phyloP scores from a whole-genome alignment of 129 eudicot genomes.

The Lactuca sativa region DNA sequence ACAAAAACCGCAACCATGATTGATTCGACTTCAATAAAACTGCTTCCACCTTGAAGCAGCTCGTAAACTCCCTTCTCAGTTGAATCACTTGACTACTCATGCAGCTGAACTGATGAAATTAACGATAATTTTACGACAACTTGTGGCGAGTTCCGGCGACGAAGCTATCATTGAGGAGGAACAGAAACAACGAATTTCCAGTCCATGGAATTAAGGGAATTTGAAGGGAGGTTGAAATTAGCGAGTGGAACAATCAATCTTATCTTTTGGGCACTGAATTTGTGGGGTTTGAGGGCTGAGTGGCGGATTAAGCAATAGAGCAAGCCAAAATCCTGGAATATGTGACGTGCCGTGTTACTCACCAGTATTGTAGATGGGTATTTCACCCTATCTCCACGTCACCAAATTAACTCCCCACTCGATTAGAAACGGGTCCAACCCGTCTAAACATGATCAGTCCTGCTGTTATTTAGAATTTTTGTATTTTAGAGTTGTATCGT shows the following conservation, averaged over 20 bases:
- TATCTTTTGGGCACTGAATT: slow-evolving; percentile 18
- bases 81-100: slow-evolving; percentile 49
- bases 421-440: no score
- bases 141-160: not conserved
- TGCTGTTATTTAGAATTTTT: no score
- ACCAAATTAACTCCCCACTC: not conserved
- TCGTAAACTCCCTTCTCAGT: slow-evolving; percentile 7
- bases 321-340: not conserved
- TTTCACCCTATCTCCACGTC: slow-evolving; percentile 14
- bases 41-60: slow-evolving; percentile 38
- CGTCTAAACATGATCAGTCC: no score
- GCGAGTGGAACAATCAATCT: slow-evolving; percentile 10
- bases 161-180: slow-evolving; percentile 26
- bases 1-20: slow-evolving; percentile 45
- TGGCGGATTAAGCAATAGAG: slow-evolving; percentile 16
- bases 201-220: not conserved
- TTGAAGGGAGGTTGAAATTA: slow-evolving; percentile 4
- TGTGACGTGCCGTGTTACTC: slow-evolving; percentile 15
- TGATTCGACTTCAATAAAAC: slow-evolving; percentile 28
- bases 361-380: slow-evolving; percentile 5
- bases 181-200: slow-evolving; percentile 3
- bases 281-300: slow-evolving; percentile 11
- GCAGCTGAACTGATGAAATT: slow-evolving; percentile 35
- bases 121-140: not conserved
- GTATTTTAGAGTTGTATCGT: no score